Percentiles rank a stretch among this genome's conserved stretches.
Conservation (phyloP, 1,139 yeast genomes). For the Suhomyces bokatorum region DNA sequence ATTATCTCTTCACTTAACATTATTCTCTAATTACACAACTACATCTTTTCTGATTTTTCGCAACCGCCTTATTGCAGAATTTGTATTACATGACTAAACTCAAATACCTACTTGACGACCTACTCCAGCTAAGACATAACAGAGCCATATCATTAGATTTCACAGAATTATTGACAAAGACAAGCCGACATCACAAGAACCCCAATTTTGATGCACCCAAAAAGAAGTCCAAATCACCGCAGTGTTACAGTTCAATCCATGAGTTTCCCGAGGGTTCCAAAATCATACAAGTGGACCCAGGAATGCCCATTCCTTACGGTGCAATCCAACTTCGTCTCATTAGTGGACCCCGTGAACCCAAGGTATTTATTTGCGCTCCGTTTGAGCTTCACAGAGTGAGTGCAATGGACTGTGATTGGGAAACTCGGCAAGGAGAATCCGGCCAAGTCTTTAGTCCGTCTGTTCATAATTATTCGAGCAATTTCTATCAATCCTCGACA, state of each 20-base stretch:
- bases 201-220: not conserved
- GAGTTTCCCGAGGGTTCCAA: conserved; percentile 19
- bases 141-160: not conserved
- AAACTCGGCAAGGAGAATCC: not conserved
- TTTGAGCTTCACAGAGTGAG: not conserved
- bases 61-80: not conserved
- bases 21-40: not conserved
- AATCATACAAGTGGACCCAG: conserved; percentile 26
- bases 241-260: not conserved
- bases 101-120: not conserved
- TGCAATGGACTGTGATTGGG: not conserved
- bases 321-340: conserved; percentile 20
- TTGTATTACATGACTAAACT: not conserved
- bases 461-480: too few relatives aligned
- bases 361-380: not conserved
- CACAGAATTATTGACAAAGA: not conserved
- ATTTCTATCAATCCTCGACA: too few relatives aligned
- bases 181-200: not conserved
- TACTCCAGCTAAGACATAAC: not conserved
- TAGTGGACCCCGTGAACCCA: not conserved
- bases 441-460: too few relatives aligned
- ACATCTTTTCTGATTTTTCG: not conserved
- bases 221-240: not conserved
- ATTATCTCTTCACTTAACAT: too few relatives aligned
- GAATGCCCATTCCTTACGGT: conserved; percentile 28